Conservation (phyloP, 257 asterid species). For the Linaria vulgaris region DNA sequence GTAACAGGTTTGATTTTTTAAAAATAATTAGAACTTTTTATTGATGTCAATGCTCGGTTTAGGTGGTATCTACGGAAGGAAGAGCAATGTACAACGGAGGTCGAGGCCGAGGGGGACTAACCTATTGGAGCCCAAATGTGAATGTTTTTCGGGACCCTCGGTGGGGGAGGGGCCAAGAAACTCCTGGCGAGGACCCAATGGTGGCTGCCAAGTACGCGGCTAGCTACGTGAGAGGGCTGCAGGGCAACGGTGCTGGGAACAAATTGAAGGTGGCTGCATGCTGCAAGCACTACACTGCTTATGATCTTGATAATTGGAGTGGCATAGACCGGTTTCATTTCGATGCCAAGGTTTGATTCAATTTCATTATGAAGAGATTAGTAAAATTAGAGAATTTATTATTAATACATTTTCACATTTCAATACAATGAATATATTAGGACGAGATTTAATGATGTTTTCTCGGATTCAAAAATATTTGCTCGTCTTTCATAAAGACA, state of each 20-base stretch:
- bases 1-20: too few relatives aligned
- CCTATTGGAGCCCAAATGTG: constrained; percentile 95
- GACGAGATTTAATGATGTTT: too few relatives aligned
- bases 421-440: too few relatives aligned
- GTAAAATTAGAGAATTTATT: too few relatives aligned
- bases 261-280: constrained; percentile 80
- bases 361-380: neutral
- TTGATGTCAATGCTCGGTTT: neutral
- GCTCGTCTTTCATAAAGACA: too few relatives aligned
- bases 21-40: too few relatives aligned
- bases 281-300: constrained; percentile 89
- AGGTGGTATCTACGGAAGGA: constrained; percentile 91
- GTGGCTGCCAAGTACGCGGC: constrained; percentile 62
- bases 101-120: constrained; percentile 61
- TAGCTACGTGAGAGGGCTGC: constrained; percentile 73
- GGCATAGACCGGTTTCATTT: constrained; percentile 71
- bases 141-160: constrained; percentile 85
- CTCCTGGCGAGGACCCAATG: constrained; percentile 85
- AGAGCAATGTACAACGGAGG: constrained; percentile 96
- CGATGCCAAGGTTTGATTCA: constrained; percentile 62
- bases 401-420: too few relatives aligned
- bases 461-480: too few relatives aligned
- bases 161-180: constrained; percentile 93
- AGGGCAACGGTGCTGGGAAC: constrained; percentile 45
- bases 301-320: constrained; percentile 81